Conservation (phyloP, 768 basidiomycete genomes). For the Russula foetens region DNA sequence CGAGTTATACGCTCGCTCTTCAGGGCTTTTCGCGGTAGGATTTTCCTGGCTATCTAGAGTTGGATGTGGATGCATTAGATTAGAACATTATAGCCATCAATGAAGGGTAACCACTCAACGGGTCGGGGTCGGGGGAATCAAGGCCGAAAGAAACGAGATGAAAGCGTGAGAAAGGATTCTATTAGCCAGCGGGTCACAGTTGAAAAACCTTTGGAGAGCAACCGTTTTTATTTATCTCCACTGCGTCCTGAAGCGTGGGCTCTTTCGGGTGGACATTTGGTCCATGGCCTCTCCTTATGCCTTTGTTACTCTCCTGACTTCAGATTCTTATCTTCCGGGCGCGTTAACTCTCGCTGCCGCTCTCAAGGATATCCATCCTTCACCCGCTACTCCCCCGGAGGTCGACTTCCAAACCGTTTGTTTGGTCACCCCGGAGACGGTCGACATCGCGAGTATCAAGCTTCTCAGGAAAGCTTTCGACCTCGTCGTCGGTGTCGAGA, state of each 20-base stretch:
- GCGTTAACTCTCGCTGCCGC: slow-evolving; percentile 83
- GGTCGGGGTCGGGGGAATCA: slow-evolving; percentile 2
- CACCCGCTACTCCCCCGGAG: slow-evolving; percentile 47
- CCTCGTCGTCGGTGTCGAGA: slow-evolving; percentile 85
- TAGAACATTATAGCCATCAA: not conserved
- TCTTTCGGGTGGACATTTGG: slow-evolving; percentile 19
- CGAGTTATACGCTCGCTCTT: not conserved
- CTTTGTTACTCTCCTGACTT: slow-evolving; percentile 89
- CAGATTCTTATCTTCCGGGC: slow-evolving; percentile 88
- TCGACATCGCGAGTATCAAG: slow-evolving; percentile 76
- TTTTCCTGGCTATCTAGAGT: not conserved
- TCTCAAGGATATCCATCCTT: slow-evolving; percentile 68
- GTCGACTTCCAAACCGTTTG: slow-evolving; percentile 77
- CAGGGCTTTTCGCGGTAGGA: not conserved
- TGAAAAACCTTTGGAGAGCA: not conserved
- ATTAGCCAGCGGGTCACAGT: slow-evolving; percentile 2
- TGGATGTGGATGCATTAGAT: not conserved
- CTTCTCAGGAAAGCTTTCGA: slow-evolving; percentile 74
- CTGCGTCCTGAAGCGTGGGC: slow-evolving; percentile 17
- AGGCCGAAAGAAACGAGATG: not conserved
- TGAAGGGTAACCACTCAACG: not conserved
- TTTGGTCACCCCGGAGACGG: slow-evolving; percentile 88
- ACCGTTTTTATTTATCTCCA: slow-evolving; percentile 11
- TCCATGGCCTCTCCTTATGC: slow-evolving; percentile 64
- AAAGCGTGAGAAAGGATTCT: slow-evolving; percentile 12